A percentile compares a stretch with the other conserved stretches of the same genome.
phyloP scores from a whole-genome alignment of 2,329 filamentous ascomycete species.

The Colletotrichum phormii region DNA sequence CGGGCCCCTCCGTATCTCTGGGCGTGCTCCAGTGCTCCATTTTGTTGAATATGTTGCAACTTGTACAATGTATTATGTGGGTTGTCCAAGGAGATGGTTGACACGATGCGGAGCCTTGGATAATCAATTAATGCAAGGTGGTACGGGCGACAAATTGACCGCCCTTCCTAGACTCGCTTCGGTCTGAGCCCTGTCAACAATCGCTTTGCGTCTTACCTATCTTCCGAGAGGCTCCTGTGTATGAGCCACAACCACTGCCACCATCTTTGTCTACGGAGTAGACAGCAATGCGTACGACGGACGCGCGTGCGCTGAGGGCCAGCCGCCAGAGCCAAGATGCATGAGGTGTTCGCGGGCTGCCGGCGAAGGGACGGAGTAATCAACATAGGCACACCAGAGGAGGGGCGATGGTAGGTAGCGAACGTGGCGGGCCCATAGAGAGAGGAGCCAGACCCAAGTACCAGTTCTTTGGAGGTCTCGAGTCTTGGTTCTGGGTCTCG shows the following conservation, averaged over 20 bases:
- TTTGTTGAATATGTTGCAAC: conserved; percentile 11
- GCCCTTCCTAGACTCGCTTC: conserved; percentile 20
- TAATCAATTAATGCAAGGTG: conserved; percentile 14
- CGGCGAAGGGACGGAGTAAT: conserved; percentile 1
- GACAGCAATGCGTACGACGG: not conserved
- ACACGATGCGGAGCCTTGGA: conserved; percentile 11
- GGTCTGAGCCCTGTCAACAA: not conserved
- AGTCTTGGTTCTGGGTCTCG: not conserved
- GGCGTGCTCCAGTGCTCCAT: conserved; percentile 18
- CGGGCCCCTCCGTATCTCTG: conserved; percentile 16
- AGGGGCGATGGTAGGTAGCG: not conserved
- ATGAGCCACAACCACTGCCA: conserved; percentile 1
- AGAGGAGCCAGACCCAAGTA: not conserved
- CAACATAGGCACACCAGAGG: not conserved
- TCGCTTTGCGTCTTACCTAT: not conserved
- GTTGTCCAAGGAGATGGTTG: conserved; percentile 10
- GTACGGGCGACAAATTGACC: conserved; percentile 23
- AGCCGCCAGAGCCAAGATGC: not conserved
- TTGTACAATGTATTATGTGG: conserved; percentile 13
- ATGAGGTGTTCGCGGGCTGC: not conserved
- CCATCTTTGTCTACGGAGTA: conserved; percentile 3
- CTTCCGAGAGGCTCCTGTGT: not conserved
- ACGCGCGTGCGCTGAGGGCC: not conserved
- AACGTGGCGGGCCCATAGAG: not conserved
- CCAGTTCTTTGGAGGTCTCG: conserved; percentile 1